phyloP scores from a whole-genome alignment of 2,329 filamentous ascomycete genomes.

The Colletotrichum sp. region DNA sequence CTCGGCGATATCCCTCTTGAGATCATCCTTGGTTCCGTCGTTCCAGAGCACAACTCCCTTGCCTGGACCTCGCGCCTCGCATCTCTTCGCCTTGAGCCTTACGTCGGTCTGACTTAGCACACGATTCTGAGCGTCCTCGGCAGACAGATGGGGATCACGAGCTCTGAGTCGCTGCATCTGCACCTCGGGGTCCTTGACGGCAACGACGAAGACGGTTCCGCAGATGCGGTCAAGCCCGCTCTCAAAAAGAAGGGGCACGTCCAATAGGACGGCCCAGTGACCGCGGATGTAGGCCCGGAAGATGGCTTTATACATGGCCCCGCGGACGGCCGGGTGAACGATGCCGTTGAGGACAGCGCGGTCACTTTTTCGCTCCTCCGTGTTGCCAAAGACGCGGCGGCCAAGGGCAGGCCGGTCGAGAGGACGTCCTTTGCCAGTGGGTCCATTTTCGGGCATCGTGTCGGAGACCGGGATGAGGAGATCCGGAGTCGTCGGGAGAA shows the following conservation, averaged over 20 bases:
- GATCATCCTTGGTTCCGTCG: conserved; percentile 74
- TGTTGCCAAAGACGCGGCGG: conserved; percentile 82
- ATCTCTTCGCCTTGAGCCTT: conserved; percentile 79
- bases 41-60: conserved; percentile 90
- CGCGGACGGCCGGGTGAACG: conserved; percentile 88
- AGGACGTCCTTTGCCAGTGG: conserved; percentile 68
- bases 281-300: conserved; percentile 76
- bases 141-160: conserved; percentile 77
- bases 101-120: conserved; percentile 89
- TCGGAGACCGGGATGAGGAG: conserved; percentile 70
- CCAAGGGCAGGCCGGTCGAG: conserved; percentile 89
- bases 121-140: conserved; percentile 87
- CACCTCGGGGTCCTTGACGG: conserved; percentile 76
- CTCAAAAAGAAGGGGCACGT: conserved; percentile 93
- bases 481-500: conserved; percentile 83
- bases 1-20: conserved; percentile 69
- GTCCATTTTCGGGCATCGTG: conserved; percentile 58
- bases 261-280: conserved; percentile 87
- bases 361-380: conserved; percentile 72
- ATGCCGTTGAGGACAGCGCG: conserved; percentile 84
- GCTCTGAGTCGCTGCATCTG: conserved; percentile 82
- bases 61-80: conserved; percentile 66
- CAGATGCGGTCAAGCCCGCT: conserved; percentile 84
- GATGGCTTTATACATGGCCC: conserved; percentile 79
- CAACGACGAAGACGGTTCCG: conserved; percentile 85